Base-by-base conservation (phyloP, 2,329 filamentous ascomycete genomes). In the Cadophora sp. region DNA sequence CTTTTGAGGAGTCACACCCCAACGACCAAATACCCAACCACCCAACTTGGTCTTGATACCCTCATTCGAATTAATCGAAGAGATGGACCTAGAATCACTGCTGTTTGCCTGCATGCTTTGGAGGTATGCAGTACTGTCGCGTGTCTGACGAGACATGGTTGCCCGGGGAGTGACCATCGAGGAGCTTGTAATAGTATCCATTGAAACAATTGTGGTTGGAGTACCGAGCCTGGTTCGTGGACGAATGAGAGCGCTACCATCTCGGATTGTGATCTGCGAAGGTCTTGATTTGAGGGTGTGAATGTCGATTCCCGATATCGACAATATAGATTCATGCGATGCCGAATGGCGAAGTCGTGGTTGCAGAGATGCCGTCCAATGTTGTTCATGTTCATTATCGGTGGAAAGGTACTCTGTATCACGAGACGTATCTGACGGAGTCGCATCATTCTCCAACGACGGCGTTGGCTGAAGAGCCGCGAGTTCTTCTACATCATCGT, bases 281-380 rank as follows among this genome's bases (percentile, higher is more conserved):
- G 93, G 92, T 4, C 92, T 87, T 1, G 86, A 85, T 74, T 91
- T 90, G 4, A 97, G 84, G 0, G 92, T 94, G 78, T 97, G 94
- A 61, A 97, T 97, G 77, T 97, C 95, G 78, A 97, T 90, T 1
- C 93, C 94, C 0, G 90, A 88, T 1, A 97, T 86, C 0, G 94
- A 97, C 73, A 97, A 87, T 69, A 97, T 90, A 22, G 93, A 97
- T 77, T 97, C 94, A 74, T 97, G 93, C 1, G 94, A 97, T 1
- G 89, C 77, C 2, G 89, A 85, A 37, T 91, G 89, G 50, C 88
- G 91, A 4, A 94, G 79, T 1, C 80, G 79, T 64, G 80, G 82
- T 66, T 78, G 79, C 73, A 81, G 80, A 73, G 71, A 76, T 76
- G 62, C 51, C 68, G 72, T 51, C 74, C 75, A 74, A 22, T 71